Evolutionary conservation across 1,139 yeast species (phyloP).

Genomic region (Hemisphaericaspora xylanilytica): DNA sequence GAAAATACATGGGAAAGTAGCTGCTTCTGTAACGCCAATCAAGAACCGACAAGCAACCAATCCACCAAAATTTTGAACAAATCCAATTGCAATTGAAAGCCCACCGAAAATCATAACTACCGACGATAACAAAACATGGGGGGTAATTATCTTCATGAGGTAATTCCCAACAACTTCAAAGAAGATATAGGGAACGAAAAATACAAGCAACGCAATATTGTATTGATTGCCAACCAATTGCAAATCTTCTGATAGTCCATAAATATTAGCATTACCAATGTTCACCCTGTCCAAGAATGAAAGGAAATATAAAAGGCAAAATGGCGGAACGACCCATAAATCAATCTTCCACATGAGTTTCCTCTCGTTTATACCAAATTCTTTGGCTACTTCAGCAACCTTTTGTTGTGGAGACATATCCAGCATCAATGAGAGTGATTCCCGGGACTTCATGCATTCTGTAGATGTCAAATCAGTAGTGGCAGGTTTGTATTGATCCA

Average conservation of each 20-base stretch:
- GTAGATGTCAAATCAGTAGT: not conserved
- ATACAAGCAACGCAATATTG: constrained; percentile 62
- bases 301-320: constrained; percentile 63
- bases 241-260: constrained; percentile 57
- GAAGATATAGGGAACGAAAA: constrained; percentile 68
- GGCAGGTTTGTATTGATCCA: not conserved
- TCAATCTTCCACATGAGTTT: constrained; percentile 64
- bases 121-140: constrained; percentile 60
- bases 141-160: constrained; percentile 55
- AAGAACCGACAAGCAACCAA: constrained; percentile 61
- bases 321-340: constrained; percentile 65
- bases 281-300: constrained; percentile 73
- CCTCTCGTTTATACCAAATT: constrained; percentile 37
- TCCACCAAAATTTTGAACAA: constrained; percentile 55
- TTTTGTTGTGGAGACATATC: constrained; percentile 14
- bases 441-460: not conserved
- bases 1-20: constrained; percentile 73
- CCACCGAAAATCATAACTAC: constrained; percentile 63
- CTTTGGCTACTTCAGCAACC: constrained; percentile 31
- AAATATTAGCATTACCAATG: constrained; percentile 70
- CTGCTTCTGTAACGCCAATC: constrained; percentile 64
- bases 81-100: constrained; percentile 65
- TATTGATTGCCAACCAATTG: constrained; percentile 56
- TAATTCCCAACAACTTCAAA: constrained; percentile 70
- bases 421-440: not conserved